phyloP scores from a whole-genome alignment of 768 basidiomycete species.

The Amanita muscaria region DNA sequence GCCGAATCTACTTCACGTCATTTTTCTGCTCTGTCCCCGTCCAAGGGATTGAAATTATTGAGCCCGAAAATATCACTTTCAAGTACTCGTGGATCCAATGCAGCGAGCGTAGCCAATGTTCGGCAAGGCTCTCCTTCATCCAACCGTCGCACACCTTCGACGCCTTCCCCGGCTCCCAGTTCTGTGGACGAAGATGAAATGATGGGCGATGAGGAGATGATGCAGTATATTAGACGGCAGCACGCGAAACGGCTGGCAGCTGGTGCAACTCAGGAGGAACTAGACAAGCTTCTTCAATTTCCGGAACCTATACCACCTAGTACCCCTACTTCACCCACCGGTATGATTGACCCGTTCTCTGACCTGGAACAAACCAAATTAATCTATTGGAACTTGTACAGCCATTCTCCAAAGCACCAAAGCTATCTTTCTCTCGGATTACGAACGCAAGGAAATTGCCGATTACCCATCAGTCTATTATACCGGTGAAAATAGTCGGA shows the following conservation, averaged over 20 bases:
- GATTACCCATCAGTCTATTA: constrained; percentile 83
- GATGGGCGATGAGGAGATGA: constrained; percentile 94
- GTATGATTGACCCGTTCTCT: constrained; percentile 34
- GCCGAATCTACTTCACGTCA: constrained; percentile 43
- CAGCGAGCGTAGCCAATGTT: constrained; percentile 38
- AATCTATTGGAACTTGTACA: constrained; percentile 21
- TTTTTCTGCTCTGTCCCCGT: constrained; percentile 79
- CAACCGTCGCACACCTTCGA: constrained; percentile 68
- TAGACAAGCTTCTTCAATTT: constrained; percentile 85
- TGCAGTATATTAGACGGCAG: constrained; percentile 85
- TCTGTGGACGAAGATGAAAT: constrained; percentile 79
- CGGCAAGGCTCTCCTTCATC: constrained; percentile 58
- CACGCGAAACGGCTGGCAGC: constrained; percentile 80
- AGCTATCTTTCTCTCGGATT: constrained; percentile 70
- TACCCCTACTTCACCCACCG: constrained; percentile 53
- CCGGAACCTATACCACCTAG: constrained; percentile 81
- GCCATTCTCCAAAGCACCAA: constrained; percentile 60
- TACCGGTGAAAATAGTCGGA: constrained; percentile 70
- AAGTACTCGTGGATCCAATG: constrained; percentile 30
- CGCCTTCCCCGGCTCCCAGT: constrained; percentile 76
- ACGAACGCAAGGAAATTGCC: constrained; percentile 84
- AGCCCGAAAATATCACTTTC: constrained; percentile 68
- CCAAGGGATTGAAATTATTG: constrained; percentile 73
- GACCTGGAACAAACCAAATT: not conserved
- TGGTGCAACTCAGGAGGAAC: constrained; percentile 77